These are phyloP conservation scores for Eutrema yunnanense DNA, from an alignment of 345 rosid genomes.

Conservation along the genomic window DNA sequence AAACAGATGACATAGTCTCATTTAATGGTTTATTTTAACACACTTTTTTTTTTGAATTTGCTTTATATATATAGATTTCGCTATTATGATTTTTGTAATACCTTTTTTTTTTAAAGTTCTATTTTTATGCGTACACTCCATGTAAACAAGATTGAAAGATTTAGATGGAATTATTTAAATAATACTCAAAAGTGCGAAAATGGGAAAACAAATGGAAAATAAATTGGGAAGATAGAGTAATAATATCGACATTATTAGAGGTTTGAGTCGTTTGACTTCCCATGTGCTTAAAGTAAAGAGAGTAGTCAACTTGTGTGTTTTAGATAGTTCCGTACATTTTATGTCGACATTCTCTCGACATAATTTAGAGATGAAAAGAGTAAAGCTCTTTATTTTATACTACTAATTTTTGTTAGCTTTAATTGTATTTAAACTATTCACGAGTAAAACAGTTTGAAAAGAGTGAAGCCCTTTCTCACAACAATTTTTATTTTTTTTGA, in stretches of 20 bases:
- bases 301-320: neutral
- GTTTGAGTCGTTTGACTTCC: constrained; percentile 7
- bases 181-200: neutral
- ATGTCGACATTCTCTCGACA: constrained; percentile 34
- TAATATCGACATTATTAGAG: constrained; percentile 20
- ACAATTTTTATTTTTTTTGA: too few relatives aligned
- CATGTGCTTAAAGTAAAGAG: neutral
- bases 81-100: neutral
- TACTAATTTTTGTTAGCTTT: neutral
- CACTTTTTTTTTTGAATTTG: neutral
- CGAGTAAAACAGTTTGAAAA: neutral
- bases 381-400: constrained; percentile 13
- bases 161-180: neutral
- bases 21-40: too few relatives aligned
- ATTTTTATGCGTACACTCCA: neutral
- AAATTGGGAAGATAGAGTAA: neutral
- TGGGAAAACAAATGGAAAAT: neutral
- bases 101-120: neutral
- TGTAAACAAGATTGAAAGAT: neutral
- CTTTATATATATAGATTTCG: neutral
- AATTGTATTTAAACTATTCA: neutral
- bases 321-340: neutral
- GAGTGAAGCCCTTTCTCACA: too few relatives aligned
- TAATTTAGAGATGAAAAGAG: neutral
- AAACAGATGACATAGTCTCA: too few relatives aligned